Evolutionary conservation across 2,329 filamentous ascomycete genomes (phyloP), one percentile per base, ranked within the genome.

Genomic region (Nothophaeocryptopus gaeumannii): DNA sequence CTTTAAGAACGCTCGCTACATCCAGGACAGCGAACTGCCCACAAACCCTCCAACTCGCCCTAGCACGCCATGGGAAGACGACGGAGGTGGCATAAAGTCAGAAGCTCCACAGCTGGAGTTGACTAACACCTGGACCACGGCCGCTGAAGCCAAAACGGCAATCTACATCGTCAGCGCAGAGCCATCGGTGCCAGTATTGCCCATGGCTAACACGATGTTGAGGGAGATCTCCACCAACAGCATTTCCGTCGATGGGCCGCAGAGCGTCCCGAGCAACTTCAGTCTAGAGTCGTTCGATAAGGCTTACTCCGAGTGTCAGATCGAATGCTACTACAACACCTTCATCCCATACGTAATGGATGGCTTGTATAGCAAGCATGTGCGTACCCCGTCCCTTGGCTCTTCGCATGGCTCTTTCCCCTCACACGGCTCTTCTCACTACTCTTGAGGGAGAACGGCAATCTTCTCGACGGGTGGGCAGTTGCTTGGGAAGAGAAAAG

Each of bases 201-300:
- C 29, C 33, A n/a, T 35, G 12, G 13, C 35, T 15, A 30, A 33
- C 14, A 7, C 3, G 20, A 26, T 26, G 20, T 4, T 26, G 20
- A 3, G 20, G 3, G 20, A 26, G 20, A 26, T 26, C 4, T 26
- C 20, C 20, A 26, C 20, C 20, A 26, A 26, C 7, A 26, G 20
- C 20, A 26, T 26, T 7, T 26, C 13, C 31, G 11, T 20, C 13
- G 13, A 9, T 13, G 26, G 12, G 10, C 30, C 20, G 13, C 30
- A 43, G 2, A 5, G 11, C 9, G 14, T 34, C 33, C 33, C 33
- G 33, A 35, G 33, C 33, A 9, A 14, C 31, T 45, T 37, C 16
- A 15, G 11, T 8, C 35, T 45, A 15, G 42, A 45, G 12, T 31
- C 37, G 5, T 45, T 45, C 14, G 42, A 45, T 45, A n/a, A n/a